Conservation (phyloP, 2,329 filamentous ascomycete species). For the Mycosphaerella arachidis region DNA sequence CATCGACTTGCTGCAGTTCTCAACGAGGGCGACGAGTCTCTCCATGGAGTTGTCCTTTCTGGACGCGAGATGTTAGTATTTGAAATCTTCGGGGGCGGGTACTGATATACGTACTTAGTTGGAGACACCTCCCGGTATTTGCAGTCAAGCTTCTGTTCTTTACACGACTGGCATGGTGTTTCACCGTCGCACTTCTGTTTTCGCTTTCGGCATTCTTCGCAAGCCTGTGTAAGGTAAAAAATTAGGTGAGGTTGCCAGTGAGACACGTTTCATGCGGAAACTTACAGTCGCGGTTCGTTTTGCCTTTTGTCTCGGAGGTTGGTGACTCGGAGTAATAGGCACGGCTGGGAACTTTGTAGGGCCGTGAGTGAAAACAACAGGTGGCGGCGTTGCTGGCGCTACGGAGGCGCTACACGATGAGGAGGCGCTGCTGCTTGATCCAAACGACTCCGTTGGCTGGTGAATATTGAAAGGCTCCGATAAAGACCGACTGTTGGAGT, state of each 20-base stretch:
- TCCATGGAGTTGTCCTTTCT: slow-evolving; percentile 25
- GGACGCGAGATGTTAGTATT: slow-evolving; percentile 1
- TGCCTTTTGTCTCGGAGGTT: slow-evolving; percentile 22
- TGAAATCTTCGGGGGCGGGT: background rate
- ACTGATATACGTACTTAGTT: slow-evolving; percentile 17
- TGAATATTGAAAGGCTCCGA: slow-evolving; percentile 18
- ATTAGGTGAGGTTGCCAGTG: background rate
- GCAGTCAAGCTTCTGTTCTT: slow-evolving; percentile 24
- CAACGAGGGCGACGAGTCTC: slow-evolving; percentile 18
- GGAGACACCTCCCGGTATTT: slow-evolving; percentile 23
- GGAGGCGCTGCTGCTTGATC: slow-evolving; percentile 13
- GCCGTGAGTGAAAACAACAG: slow-evolving; percentile 4
- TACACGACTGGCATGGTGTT: slow-evolving; percentile 21
- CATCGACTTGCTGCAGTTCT: slow-evolving; percentile 17
- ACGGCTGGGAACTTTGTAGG: slow-evolving; percentile 21
- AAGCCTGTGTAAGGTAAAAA: slow-evolving; percentile 12
- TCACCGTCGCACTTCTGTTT: slow-evolving; percentile 25
- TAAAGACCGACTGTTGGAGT: slow-evolving; percentile 13
- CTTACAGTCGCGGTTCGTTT: slow-evolving; percentile 24
- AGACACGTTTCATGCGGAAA: background rate
- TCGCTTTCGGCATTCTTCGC: slow-evolving; percentile 23
- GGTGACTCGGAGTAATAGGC: slow-evolving; percentile 21
- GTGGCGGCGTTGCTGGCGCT: slow-evolving; percentile 18
- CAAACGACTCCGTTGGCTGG: slow-evolving; percentile 14
- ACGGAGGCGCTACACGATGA: slow-evolving; percentile 21